Evolutionary conservation across 345 rosid species (phyloP).

Genomic region (Hibiscus tridactylites): DNA sequence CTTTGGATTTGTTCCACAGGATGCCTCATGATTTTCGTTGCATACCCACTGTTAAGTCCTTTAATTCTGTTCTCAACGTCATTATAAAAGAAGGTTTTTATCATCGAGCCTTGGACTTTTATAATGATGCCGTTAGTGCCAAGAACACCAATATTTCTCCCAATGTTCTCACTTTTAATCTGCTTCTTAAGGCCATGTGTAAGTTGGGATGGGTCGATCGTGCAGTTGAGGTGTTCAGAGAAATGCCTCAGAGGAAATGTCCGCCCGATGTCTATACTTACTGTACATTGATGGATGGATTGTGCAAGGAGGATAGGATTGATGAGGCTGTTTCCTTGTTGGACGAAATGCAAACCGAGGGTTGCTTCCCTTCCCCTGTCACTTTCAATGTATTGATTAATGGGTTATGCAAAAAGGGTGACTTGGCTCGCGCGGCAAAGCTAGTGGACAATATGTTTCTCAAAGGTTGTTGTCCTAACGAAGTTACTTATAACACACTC

Average conservation of each 20-base stretch:
- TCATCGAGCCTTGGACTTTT: conserved; percentile 59
- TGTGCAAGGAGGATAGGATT: conserved; percentile 67
- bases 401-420: conserved; percentile 80
- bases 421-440: conserved; percentile 63
- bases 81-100: conserved; percentile 49
- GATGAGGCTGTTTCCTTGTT: conserved; percentile 77
- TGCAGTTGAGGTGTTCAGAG: conserved; percentile 66
- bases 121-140: conserved; percentile 35
- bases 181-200: conserved; percentile 64
- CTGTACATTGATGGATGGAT: conserved; percentile 89
- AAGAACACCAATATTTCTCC: conserved; percentile 44
- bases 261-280: conserved; percentile 74
- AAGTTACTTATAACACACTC: conserved; percentile 80
- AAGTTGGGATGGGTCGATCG: conserved; percentile 60
- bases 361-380: conserved; percentile 57
- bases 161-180: conserved; percentile 62
- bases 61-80: conserved; percentile 81
- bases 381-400: conserved; percentile 70
- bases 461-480: conserved; percentile 76
- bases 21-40: conserved; percentile 63
- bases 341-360: conserved; percentile 95
- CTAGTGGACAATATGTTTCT: conserved; percentile 90
- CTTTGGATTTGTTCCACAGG: conserved; percentile 53
- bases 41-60: conserved; percentile 63
- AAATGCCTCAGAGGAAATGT: conserved; percentile 48